Evolutionary conservation across 805 yeast genomes (phyloP).

Genomic region (Metschnikowia borealis): DNA sequence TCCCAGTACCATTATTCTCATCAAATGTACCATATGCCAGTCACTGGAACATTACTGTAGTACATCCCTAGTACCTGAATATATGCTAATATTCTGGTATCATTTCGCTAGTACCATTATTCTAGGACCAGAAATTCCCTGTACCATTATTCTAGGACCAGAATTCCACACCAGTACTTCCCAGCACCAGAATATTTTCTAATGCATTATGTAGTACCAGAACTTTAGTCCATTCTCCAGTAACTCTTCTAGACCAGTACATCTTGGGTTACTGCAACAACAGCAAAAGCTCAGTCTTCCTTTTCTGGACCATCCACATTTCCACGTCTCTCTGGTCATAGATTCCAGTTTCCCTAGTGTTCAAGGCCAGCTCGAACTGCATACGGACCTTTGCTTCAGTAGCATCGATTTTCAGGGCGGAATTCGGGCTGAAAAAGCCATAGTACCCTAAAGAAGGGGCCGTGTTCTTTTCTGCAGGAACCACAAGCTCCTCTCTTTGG

Average conservation of each 20-base stretch:
- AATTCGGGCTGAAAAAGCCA: conserved; percentile 32
- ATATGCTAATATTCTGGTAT: no score
- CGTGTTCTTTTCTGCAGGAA: conserved; percentile 18
- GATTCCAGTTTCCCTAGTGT: background rate
- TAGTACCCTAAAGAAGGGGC: conserved; percentile 33
- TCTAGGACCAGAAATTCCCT: no score
- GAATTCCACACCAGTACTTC: no score
- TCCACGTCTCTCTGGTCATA: conserved; percentile 36
- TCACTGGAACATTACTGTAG: no score
- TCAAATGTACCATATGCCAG: no score
- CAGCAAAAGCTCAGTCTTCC: conserved; percentile 40
- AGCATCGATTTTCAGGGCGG: conserved; percentile 1
- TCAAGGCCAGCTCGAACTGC: conserved; percentile 15
- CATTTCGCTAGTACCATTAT: no score
- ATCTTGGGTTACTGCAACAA: conserved; percentile 17
- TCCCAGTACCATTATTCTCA: no score
- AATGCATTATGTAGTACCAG: no score
- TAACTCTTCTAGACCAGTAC: background rate
- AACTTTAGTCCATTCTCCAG: no score
- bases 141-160: no score
- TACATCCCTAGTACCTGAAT: no score
- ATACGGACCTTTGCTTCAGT: conserved; percentile 7
- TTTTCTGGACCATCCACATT: conserved; percentile 42
- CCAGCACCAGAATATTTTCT: no score
- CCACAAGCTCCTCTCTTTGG: conserved; percentile 16